Evolutionary conservation across 257 asterid genomes (phyloP).

Genomic region (Solanum boliviense): DNA sequence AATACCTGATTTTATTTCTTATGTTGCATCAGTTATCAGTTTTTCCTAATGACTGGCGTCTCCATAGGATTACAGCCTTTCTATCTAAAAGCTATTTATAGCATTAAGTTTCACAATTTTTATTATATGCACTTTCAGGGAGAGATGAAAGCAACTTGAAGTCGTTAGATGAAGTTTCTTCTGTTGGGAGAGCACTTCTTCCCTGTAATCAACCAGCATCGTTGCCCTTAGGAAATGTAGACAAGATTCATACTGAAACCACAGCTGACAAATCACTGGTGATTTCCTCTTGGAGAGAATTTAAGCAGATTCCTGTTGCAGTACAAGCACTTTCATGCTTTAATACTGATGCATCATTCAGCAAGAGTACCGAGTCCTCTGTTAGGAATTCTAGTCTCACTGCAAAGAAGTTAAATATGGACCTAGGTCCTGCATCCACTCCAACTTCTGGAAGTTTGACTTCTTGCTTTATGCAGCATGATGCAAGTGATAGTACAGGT

Average conservation of each 20-base stretch:
- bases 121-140: background rate
- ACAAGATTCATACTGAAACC: background rate
- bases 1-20: background rate
- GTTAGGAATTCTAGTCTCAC: background rate
- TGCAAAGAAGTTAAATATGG: background rate
- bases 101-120: background rate
- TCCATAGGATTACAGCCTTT: background rate
- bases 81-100: background rate
- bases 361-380: background rate
- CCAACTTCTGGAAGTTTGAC: background rate
- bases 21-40: background rate
- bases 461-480: background rate
- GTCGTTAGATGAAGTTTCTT: background rate
- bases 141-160: background rate
- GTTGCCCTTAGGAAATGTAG: background rate
- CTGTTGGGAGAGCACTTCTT: background rate
- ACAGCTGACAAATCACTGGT: background rate
- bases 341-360: background rate
- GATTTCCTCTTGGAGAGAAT: slow-evolving; percentile 3
- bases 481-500: background rate
- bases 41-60: background rate
- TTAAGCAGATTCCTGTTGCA: background rate
- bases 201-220: background rate
- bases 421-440: background rate
- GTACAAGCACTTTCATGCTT: slow-evolving; percentile 19